These are phyloP conservation scores for Yamadazyma scolyti DNA, from an alignment of 805 yeast species.

Conservation along the genomic window DNA sequence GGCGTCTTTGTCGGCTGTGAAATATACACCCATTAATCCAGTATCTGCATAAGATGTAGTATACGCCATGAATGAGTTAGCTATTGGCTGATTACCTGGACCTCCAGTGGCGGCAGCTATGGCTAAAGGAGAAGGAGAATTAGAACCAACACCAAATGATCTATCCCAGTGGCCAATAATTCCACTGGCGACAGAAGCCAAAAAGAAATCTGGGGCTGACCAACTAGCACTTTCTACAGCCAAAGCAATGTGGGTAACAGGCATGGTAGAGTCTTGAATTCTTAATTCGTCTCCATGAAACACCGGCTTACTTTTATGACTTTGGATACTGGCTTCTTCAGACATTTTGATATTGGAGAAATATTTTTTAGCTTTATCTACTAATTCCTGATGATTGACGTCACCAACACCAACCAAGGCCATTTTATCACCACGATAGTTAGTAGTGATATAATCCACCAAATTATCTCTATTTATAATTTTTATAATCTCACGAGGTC, in stretches of 20 bases:
- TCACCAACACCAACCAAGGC: slow-evolving; percentile 97
- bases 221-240: slow-evolving; percentile 98
- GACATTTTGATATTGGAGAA: slow-evolving; percentile 66
- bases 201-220: slow-evolving; percentile 93
- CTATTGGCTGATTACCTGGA: slow-evolving; percentile 60
- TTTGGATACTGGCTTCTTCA: slow-evolving; percentile 69
- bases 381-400: slow-evolving; percentile 83
- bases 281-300: slow-evolving; percentile 86
- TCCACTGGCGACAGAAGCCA: slow-evolving; percentile 94
- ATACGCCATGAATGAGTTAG: slow-evolving; percentile 94
- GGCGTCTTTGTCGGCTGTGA: slow-evolving; percentile 74
- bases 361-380: slow-evolving; percentile 65
- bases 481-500: slow-evolving; percentile 86
- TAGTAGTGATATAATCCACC: slow-evolving; percentile 71
- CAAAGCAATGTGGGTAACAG: slow-evolving; percentile 86
- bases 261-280: slow-evolving; percentile 76
- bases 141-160: slow-evolving; percentile 76
- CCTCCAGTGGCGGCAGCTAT: slow-evolving; percentile 58
- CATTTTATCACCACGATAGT: slow-evolving; percentile 96
- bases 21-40: slow-evolving; percentile 95
- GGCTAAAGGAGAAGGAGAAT: slow-evolving; percentile 83
- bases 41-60: slow-evolving; percentile 97
- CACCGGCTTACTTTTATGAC: slow-evolving; percentile 68
- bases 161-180: slow-evolving; percentile 98
- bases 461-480: slow-evolving; percentile 76